Evolutionary conservation across 2,329 filamentous ascomycete genomes (phyloP), one percentile per base, ranked within the genome.

Genomic region (Xylariaceae sp.): DNA sequence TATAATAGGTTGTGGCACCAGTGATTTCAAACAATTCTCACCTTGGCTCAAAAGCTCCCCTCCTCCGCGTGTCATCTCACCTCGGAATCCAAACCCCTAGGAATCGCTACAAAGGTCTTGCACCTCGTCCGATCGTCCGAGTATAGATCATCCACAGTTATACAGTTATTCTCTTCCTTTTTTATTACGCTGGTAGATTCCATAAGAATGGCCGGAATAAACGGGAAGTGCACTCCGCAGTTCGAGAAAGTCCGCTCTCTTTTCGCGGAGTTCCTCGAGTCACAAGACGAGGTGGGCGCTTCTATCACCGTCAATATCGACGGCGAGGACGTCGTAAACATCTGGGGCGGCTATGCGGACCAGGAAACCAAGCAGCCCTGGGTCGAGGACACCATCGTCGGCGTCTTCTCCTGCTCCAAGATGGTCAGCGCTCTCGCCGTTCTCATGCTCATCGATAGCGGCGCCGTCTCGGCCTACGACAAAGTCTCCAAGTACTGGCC

Each of bases 401-500:
- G 62, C 35, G 63, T 75, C 3, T 73, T 68, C 63, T 75, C 73
- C 4, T 65, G 60, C 40, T 70, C 71, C 26, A 76, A 76, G 57
- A 67, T 64, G 1, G 54, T 74, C 41, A 68, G 66, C 27, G 65
- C 64, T 6, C 63, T 76, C 7, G 70, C 73, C 0, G 65, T 67
- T 1, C 62, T 74, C n/a, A 59, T 73, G 47, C 70, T 74, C 5
- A 62, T 71, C 46, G 70, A 73, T 47, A 67, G 71, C 12, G 72
- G 71, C n/a, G 58, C 65, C 1, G 57, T 76, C 5, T 65, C 70
- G 41, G 63, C 68, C 2, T 54, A 69, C 50, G 72, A 67, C 29
- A 68, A 68, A 4, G 71, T 76, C 6, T 58, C 67, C 2, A 65
- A 70, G 31, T 71, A 75, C 65, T 76, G 74, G 74, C 74, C 74